Base-by-base conservation (phyloP, 2,329 filamentous ascomycete genomes). In the Fusarium secorum region DNA sequence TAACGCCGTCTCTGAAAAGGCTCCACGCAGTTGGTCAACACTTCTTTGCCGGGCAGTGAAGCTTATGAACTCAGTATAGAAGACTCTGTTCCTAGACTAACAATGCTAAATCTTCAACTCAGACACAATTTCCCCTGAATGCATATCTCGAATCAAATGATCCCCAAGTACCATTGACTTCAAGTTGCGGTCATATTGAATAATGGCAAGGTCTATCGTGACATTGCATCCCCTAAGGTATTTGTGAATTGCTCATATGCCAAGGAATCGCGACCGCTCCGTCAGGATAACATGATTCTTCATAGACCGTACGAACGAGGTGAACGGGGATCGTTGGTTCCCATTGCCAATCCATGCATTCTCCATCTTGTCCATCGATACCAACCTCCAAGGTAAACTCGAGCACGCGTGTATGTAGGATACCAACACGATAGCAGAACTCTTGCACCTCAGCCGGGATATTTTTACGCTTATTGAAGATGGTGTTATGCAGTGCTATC, bases 331-430 rank as follows among this genome's bases (percentile, higher is more conserved):
- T 73, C 4, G 58, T 62, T 7, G 60, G 68, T 30, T 71, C 68
- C 10, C 68, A 44, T 24, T 73, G 68, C 64, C 71, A 73, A 24
- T 67, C 71, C 64, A 73, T 74, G 13, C 33, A 51, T n/a, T 69
- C 67, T 7, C 7, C 28, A 32, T 64, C 38, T 7, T 64, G 59
- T 32, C 20, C 35, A 3, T 28, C 24, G 7, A 42, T 24, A 13
- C 48, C 22, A 4, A 64, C 44, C 26, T 62, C 52, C 15, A 67
- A 26, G 15, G 59, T 53, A 17, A 48, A 56, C 30, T 62, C 64
- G 17, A 62, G 28, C 15, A 71, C 41, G 7, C 44, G 41, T 15
- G n/a, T 30, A 8, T 71, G 61, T 7, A 70, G 24, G 18, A 35
- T 42, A 9, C 46, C 54, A 38, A 66, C 49, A 28, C 41, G 36